Evolutionary conservation across 2,329 filamentous ascomycete genomes (phyloP).

Genomic region (Calonectria honghensis): DNA sequence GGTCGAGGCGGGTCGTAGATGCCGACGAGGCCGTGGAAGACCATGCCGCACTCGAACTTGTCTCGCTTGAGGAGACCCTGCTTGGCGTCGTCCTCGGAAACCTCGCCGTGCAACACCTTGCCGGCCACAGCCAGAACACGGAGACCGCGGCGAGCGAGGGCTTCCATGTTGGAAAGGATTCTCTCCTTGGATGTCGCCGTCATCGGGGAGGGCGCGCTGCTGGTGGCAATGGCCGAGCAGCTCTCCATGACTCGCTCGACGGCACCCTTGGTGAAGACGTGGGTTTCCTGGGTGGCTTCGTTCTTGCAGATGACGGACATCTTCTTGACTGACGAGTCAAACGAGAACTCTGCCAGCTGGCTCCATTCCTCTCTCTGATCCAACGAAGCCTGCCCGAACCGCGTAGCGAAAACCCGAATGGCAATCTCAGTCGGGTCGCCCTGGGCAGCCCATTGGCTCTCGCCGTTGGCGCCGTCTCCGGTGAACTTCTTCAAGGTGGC

Average conservation of each 20-base stretch:
- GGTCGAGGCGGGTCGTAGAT: constrained; percentile 81
- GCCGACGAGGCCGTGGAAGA: constrained; percentile 79
- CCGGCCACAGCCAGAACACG: constrained; percentile 78
- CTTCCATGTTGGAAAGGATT: constrained; percentile 79
- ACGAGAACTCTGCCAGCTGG: constrained; percentile 81
- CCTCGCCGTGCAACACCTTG: constrained; percentile 38
- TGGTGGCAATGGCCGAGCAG: constrained; percentile 70
- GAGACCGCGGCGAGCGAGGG: constrained; percentile 76
- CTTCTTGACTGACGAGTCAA: constrained; percentile 84
- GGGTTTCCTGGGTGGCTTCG: constrained; percentile 60
- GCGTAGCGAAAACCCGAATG: constrained; percentile 82
- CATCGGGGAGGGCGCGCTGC: constrained; percentile 60
- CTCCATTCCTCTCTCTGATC: constrained; percentile 73
- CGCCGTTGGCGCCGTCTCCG: constrained; percentile 66
- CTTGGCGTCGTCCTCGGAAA: constrained; percentile 55
- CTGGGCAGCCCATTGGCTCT: constrained; percentile 74
- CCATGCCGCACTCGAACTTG: constrained; percentile 71
- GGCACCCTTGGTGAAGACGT: constrained; percentile 78
- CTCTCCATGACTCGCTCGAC: constrained; percentile 79
- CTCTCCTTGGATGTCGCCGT: constrained; percentile 64
- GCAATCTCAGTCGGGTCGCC: constrained; percentile 82
- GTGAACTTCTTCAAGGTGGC: constrained; percentile 67
- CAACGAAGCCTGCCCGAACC: constrained; percentile 78
- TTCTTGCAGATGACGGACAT: constrained; percentile 82
- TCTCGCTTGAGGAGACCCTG: constrained; percentile 48